These are phyloP conservation scores for Triticum turgidum DNA, from an alignment of 176 grass and related monocot genomes.

Conservation along the genomic window DNA sequence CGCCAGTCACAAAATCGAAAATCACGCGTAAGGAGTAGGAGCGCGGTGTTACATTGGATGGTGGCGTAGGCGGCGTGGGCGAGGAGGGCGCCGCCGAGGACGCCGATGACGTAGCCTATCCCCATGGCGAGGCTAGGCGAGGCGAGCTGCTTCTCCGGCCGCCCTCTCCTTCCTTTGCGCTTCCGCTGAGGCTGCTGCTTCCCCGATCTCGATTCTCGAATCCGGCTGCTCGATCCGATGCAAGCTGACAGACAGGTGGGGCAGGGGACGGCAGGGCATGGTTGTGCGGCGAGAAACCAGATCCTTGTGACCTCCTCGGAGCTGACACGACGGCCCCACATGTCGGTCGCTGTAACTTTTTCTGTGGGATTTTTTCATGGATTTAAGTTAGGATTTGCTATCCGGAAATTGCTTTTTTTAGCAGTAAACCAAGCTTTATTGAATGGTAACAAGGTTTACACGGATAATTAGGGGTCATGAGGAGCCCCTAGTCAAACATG, in stretches of 20 bases:
- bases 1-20: not conserved
- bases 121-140: conserved; percentile 47
- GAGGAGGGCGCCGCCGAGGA: conserved; percentile 79
- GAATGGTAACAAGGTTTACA: too few relatives aligned
- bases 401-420: too few relatives aligned
- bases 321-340: too few relatives aligned
- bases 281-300: too few relatives aligned
- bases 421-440: too few relatives aligned
- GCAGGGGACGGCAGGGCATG: not conserved
- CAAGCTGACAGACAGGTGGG: not conserved
- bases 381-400: too few relatives aligned
- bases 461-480: too few relatives aligned
- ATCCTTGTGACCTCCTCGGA: too few relatives aligned
- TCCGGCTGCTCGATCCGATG: not conserved
- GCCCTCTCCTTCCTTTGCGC: not conserved
- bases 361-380: too few relatives aligned
- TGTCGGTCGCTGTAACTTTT: too few relatives aligned
- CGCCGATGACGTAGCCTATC: conserved; percentile 69
- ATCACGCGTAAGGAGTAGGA: not conserved
- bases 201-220: not conserved
- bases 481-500: too few relatives aligned
- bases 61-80: conserved; percentile 82
- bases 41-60: conserved; percentile 62
- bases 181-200: not conserved
- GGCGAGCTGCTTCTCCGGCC: not conserved